A percentile compares a stretch with the other conserved stretches of the same genome.
Conservation (phyloP, 208 protist genomes). For the Strigomonas culicis region DNA sequence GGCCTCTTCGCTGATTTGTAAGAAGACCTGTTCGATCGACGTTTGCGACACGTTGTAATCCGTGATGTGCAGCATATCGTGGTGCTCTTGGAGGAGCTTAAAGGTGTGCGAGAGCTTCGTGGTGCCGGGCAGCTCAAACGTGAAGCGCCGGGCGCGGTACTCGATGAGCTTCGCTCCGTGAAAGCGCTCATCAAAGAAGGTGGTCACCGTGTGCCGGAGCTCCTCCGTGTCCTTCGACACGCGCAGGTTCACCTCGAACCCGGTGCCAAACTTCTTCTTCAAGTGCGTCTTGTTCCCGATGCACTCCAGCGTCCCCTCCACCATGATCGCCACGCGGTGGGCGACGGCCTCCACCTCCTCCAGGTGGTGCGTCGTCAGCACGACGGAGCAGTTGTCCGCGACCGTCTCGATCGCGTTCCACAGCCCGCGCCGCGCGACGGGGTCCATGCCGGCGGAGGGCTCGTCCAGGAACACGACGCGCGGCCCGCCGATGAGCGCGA, state of each 20-base stretch:
- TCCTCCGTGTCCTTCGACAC: conserved; percentile 19
- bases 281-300: conserved; percentile 85
- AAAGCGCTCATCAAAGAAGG: conserved; percentile 36
- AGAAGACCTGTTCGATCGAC: conserved; percentile 87
- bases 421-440: conserved; percentile 62
- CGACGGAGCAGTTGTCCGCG: conserved; percentile 57
- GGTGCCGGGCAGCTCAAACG: conserved; percentile 37
- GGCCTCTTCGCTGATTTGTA: conserved; percentile 69
- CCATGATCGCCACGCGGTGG: conserved; percentile 87
- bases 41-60: conserved; percentile 84
- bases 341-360: conserved; percentile 90
- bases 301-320: conserved; percentile 79
- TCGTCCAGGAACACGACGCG: conserved; percentile 85
- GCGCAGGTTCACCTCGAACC: conserved; percentile 50
- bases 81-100: conserved; percentile 35
- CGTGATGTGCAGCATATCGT: conserved; percentile 30
- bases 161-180: conserved; percentile 10
- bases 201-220: too few species aligned
- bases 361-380: conserved; percentile 92
- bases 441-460: conserved; percentile 87
- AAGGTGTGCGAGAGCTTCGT: conserved; percentile 46
- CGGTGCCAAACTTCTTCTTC: conserved; percentile 73
- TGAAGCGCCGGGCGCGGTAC: not conserved
- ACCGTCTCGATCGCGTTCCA: conserved; percentile 76
- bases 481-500: conserved; percentile 77